A percentile compares a stretch with the other conserved stretches of the same genome.
Evolutionary conservation across 345 rosid species (phyloP).

Genomic region (Geranium brycei): DNA sequence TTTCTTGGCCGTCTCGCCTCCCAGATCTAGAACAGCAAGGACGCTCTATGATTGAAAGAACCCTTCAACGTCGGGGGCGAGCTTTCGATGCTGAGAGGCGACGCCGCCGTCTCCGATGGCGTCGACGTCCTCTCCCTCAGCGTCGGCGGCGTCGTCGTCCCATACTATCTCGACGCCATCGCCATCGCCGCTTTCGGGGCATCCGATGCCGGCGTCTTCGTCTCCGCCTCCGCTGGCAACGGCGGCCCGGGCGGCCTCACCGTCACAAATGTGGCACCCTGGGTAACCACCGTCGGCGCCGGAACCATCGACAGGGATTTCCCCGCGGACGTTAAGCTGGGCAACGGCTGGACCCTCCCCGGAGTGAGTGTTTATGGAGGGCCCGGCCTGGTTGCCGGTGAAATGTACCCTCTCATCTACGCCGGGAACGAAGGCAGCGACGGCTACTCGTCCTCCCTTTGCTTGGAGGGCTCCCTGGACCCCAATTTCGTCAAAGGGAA

Average conservation of each 20-base stretch:
- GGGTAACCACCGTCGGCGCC: constrained; percentile 82
- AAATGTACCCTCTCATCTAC: constrained; percentile 59
- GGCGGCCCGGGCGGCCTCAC: constrained; percentile 83
- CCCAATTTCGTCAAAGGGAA: constrained; percentile 49
- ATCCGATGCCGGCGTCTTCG: constrained; percentile 50
- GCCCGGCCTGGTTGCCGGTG: constrained; percentile 32
- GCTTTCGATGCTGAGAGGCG: too few species aligned
- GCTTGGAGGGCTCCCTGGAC: constrained; percentile 72
- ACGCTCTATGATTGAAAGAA: too few species aligned
- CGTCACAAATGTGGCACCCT: constrained; percentile 74
- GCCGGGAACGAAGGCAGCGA: constrained; percentile 59
- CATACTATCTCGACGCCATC: constrained; percentile 79
- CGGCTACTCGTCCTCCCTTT: constrained; percentile 63
- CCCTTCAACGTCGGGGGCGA: too few species aligned
- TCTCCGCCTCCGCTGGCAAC: constrained; percentile 87
- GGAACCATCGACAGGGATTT: constrained; percentile 75
- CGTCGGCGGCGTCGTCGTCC: constrained; percentile 84
- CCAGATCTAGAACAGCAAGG: too few species aligned
- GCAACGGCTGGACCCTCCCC: constrained; percentile 42
- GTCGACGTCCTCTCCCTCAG: constrained; percentile 80
- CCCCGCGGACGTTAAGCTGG: constrained; percentile 68
- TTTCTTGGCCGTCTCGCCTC: too few species aligned
- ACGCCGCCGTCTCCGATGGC: constrained; percentile 66
- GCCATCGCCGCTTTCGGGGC: constrained; percentile 86
- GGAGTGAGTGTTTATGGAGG: constrained; percentile 73